Percentiles rank a stretch among this genome's conserved stretches.
phyloP scores from a whole-genome alignment of 164 flowering plant species.

The Magnolia kwangsiensis region DNA sequence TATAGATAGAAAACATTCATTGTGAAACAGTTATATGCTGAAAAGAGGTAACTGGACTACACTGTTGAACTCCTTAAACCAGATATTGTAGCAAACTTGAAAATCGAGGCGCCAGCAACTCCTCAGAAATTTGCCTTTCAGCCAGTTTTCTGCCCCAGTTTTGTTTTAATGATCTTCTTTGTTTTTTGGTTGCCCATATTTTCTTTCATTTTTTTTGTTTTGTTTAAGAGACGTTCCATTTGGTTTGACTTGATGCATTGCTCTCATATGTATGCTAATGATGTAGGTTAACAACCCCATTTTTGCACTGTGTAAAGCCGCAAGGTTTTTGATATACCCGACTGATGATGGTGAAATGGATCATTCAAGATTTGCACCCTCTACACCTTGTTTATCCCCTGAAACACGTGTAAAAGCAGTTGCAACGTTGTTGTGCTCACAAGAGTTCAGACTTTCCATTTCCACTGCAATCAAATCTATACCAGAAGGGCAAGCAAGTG shows the following conservation, averaged over 20 bases:
- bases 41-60: too few relatives aligned
- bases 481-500: constrained; percentile 92
- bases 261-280: constrained; percentile 9
- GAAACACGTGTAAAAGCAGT: constrained; percentile 47
- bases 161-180: not conserved
- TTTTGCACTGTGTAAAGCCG: constrained; percentile 68
- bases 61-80: too few relatives aligned
- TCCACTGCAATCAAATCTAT: constrained; percentile 49
- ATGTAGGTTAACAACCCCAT: constrained; percentile 63
- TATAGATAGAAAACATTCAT: too few relatives aligned
- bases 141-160: not conserved
- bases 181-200: not conserved
- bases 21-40: too few relatives aligned
- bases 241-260: not conserved
- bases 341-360: constrained; percentile 23
- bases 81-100: too few relatives aligned
- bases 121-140: not conserved
- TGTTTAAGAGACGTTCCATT: not conserved
- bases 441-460: constrained; percentile 52
- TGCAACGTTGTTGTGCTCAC: constrained; percentile 46
- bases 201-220: not conserved
- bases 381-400: constrained; percentile 17
- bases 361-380: constrained; percentile 13
- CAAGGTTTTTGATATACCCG: constrained; percentile 35
- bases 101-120: too few relatives aligned